Percentiles rank a stretch among this genome's conserved stretches.
Evolutionary conservation across 192 early-diverging fungal genomes (phyloP).

Genomic region (Chytriomyces sp.): DNA sequence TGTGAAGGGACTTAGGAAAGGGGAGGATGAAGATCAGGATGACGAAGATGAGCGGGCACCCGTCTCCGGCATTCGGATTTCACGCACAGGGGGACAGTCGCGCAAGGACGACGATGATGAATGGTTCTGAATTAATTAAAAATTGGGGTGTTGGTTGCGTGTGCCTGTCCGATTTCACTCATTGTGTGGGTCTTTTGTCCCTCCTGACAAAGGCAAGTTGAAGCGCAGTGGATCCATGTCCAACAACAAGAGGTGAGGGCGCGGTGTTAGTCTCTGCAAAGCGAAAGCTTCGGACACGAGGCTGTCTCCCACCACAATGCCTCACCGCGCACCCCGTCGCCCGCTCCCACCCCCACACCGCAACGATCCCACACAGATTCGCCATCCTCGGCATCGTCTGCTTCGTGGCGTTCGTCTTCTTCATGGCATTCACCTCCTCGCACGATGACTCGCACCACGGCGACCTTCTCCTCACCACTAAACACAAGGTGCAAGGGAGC

Average conservation of each 20-base stretch:
- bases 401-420: conserved; percentile 19
- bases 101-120: conserved; percentile 42
- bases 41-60: conserved; percentile 35
- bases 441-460: background rate
- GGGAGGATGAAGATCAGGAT: conserved; percentile 32
- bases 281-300: conserved; percentile 66
- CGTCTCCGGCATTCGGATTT: conserved; percentile 24
- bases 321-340: too few relatives aligned
- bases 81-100: conserved; percentile 23
- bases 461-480: conserved; percentile 1
- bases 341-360: too few relatives aligned
- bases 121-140: conserved; percentile 37
- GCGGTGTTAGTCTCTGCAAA: conserved; percentile 80
- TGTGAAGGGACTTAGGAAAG: conserved; percentile 6
- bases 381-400: conserved; percentile 5
- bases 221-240: background rate
- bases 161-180: too few relatives aligned
- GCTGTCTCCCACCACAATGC: conserved; percentile 79
- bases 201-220: too few relatives aligned
- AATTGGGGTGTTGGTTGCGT: background rate
- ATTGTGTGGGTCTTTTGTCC: too few relatives aligned
- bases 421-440: conserved; percentile 24
- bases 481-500: background rate
- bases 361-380: too few relatives aligned
- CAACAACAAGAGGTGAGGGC: too few relatives aligned